These are phyloP conservation scores for Pseudogymnoascus sp. DNA, from an alignment of 2,329 filamentous ascomycete species.

Conservation along the genomic window DNA sequence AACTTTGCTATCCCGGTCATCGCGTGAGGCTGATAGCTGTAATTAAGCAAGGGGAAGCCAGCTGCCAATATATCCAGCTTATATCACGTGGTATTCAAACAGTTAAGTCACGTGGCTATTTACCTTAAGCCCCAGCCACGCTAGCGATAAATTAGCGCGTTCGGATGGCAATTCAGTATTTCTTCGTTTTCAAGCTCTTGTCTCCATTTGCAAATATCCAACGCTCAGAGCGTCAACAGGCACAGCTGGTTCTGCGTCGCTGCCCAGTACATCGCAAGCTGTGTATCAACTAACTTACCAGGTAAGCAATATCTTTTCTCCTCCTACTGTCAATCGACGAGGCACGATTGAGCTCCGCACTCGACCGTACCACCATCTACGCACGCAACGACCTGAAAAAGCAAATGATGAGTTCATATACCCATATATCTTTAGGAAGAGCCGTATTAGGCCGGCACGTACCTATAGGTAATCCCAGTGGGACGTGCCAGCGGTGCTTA, in stretches of 20 bases:
- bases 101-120: background rate
- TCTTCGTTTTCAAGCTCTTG: background rate
- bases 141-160: background rate
- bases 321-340: background rate
- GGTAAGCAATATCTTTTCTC: background rate
- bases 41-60: background rate
- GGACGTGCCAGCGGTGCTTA: constrained; percentile 4
- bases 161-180: constrained; percentile 4
- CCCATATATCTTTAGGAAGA: constrained; percentile 8
- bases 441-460: constrained; percentile 7
- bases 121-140: background rate
- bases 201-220: background rate
- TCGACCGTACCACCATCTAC: background rate
- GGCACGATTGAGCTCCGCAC: background rate
- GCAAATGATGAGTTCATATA: constrained; percentile 8
- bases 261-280: background rate
- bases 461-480: constrained; percentile 6
- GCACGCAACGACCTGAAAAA: background rate
- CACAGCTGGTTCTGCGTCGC: background rate
- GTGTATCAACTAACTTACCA: background rate
- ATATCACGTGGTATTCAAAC: background rate
- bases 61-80: background rate
- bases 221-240: background rate
- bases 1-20: background rate
- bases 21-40: background rate